Conservation (phyloP, 106 monocot genomes). For the Xerophyta viscosa region DNA sequence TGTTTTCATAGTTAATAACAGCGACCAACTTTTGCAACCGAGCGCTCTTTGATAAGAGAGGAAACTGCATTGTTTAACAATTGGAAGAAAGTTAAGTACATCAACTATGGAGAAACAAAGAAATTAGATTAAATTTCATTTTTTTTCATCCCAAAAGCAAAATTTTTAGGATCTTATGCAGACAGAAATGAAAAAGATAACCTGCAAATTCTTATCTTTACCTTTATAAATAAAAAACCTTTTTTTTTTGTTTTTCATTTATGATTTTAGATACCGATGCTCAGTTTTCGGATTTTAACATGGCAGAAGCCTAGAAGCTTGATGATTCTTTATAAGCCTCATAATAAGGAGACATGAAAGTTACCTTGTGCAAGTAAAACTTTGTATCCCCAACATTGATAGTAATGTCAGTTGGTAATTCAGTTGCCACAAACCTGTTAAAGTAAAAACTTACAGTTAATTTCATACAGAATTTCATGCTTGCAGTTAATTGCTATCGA, state of each 20-base stretch:
- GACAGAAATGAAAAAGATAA: too few species aligned
- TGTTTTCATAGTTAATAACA: constrained; percentile 20
- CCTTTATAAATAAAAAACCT: too few species aligned
- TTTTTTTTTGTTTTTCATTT: too few species aligned
- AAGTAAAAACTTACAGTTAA: neutral
- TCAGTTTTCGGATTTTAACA: too few species aligned
- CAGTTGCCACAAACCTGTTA: constrained; percentile 66
- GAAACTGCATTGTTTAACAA: constrained; percentile 44
- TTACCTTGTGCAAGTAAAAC: constrained; percentile 95
- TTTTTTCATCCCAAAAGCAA: neutral
- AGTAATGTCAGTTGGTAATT: constrained; percentile 64
- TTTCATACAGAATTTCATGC: neutral
- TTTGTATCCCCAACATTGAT: constrained; percentile 55
- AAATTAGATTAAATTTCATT: too few species aligned
- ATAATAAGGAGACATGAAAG: neutral
- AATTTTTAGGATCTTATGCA: too few species aligned
- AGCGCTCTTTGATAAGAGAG: constrained; percentile 68
- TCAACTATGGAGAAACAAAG: neutral
- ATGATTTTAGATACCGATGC: too few species aligned
- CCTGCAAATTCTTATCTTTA: too few species aligned
- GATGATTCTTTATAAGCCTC: neutral
- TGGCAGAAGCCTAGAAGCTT: neutral
- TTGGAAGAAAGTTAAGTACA: neutral
- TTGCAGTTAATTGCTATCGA: neutral
- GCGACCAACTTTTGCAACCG: constrained; percentile 58